Evolutionary conservation across 148 eudicot species (phyloP).

Genomic region (Dianthus caryophyllus): DNA sequence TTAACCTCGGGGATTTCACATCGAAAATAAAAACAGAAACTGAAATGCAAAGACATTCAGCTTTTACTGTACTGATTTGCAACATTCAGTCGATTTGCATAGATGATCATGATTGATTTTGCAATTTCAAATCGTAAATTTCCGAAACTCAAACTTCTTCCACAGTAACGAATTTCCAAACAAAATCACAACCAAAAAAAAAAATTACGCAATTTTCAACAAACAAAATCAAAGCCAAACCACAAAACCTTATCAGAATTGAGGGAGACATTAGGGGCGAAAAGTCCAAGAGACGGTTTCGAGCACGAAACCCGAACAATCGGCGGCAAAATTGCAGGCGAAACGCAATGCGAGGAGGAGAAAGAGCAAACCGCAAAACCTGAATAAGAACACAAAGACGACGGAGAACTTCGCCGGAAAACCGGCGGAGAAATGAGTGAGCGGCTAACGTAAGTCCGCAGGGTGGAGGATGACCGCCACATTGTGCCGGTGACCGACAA

Average conservation of each 20-base stretch:
- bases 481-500: background rate
- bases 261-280: background rate
- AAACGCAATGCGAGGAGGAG: background rate
- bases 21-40: background rate
- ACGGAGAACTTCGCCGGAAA: constrained; percentile 8
- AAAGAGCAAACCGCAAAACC: background rate
- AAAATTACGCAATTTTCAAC: too few relatives aligned
- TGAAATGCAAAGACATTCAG: background rate
- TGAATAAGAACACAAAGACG: background rate
- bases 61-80: background rate
- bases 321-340: constrained; percentile 7
- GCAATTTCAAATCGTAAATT: too few relatives aligned
- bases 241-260: constrained; percentile 19
- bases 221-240: background rate
- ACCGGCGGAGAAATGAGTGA: background rate
- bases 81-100: background rate
- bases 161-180: too few relatives aligned
- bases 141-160: too few relatives aligned
- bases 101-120: background rate
- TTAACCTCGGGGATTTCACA: background rate
- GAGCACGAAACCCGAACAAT: background rate
- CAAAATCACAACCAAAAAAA: too few relatives aligned
- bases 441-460: constrained; percentile 10
- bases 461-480: constrained; percentile 28
- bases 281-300: background rate